phyloP scores from a whole-genome alignment of 2,329 filamentous ascomycete species.

The Alternaria novae-zelandiae region DNA sequence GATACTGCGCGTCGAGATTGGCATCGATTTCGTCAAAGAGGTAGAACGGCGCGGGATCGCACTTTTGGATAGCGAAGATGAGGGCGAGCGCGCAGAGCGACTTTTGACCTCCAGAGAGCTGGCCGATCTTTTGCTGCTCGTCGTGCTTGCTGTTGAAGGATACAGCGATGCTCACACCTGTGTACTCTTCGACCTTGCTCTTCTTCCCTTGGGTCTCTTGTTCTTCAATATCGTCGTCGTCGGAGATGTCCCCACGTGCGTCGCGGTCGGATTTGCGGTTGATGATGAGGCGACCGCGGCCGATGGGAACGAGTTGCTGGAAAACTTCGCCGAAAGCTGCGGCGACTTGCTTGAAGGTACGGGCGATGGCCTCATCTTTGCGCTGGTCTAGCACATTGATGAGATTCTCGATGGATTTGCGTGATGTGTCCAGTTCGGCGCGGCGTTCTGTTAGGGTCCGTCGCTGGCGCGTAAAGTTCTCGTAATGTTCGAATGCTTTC shows the following conservation, averaged over 20 bases:
- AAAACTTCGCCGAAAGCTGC: conserved; percentile 93
- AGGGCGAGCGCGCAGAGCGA: conserved; percentile 96
- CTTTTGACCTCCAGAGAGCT: conserved; percentile 96
- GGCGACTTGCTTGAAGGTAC: conserved; percentile 97
- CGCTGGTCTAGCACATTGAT: conserved; percentile 91
- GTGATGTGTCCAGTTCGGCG: conserved; percentile 84
- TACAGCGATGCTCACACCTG: conserved; percentile 93
- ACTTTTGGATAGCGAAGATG: conserved; percentile 98
- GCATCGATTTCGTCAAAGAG: conserved; percentile 99
- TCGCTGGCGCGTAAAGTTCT: conserved; percentile 91
- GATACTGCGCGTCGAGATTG: conserved; percentile 97
- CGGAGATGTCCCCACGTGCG: conserved; percentile 57
- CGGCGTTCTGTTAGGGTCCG: conserved; percentile 85
- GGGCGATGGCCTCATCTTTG: conserved; percentile 97
- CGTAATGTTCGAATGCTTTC: conserved; percentile 99
- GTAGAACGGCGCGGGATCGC: conserved; percentile 96
- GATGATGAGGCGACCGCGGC: conserved; percentile 89
- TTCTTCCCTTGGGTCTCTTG: conserved; percentile 43
- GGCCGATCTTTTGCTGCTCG: conserved; percentile 96
- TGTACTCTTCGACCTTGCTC: conserved; percentile 85
- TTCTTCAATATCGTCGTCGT: conserved; percentile 62
- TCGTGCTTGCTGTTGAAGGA: conserved; percentile 99
- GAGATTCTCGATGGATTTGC: conserved; percentile 87
- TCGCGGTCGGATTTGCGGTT: conserved; percentile 84
- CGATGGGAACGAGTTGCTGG: conserved; percentile 91